These are phyloP conservation scores for Primulina eburnea DNA, from an alignment of 257 asterid genomes.

Conservation along the genomic window DNA sequence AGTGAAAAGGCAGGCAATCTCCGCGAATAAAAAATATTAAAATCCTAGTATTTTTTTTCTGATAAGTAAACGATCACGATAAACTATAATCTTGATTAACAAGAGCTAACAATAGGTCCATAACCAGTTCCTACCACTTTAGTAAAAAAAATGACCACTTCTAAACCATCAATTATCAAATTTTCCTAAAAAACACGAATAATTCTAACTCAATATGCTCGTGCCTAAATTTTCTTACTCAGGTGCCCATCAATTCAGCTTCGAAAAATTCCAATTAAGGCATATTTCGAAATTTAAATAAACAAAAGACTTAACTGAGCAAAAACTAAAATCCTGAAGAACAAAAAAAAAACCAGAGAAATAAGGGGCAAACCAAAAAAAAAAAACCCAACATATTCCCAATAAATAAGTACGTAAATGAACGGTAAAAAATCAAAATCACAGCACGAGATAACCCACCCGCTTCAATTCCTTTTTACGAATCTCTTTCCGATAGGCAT, in stretches of 20 bases:
- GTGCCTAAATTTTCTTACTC: neutral
- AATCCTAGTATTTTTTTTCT: neutral
- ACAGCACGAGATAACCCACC: constrained; percentile 43
- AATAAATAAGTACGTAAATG: neutral
- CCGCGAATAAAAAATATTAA: neutral
- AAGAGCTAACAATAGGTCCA: neutral
- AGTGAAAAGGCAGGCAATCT: neutral
- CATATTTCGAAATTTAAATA: neutral
- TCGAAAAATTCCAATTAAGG: neutral
- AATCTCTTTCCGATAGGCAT: constrained; percentile 87
- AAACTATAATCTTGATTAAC: neutral
- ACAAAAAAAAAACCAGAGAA: neutral
- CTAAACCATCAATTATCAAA: neutral
- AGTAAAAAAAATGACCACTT: neutral
- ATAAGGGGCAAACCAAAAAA: constrained; percentile 32
- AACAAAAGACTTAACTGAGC: neutral
- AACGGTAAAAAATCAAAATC: neutral
- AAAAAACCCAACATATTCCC: neutral
- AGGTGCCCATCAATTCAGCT: neutral
- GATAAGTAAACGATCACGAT: neutral
- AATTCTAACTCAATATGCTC: neutral
- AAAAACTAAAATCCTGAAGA: neutral
- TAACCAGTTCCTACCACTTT: neutral
- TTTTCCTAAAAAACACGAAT: neutral
- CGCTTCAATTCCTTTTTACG: constrained; percentile 91